A percentile compares a stretch with the other conserved stretches of the same genome.
Evolutionary conservation across 176 grass and related monocot genomes (phyloP).

Genomic region (Oryza longistaminata): DNA sequence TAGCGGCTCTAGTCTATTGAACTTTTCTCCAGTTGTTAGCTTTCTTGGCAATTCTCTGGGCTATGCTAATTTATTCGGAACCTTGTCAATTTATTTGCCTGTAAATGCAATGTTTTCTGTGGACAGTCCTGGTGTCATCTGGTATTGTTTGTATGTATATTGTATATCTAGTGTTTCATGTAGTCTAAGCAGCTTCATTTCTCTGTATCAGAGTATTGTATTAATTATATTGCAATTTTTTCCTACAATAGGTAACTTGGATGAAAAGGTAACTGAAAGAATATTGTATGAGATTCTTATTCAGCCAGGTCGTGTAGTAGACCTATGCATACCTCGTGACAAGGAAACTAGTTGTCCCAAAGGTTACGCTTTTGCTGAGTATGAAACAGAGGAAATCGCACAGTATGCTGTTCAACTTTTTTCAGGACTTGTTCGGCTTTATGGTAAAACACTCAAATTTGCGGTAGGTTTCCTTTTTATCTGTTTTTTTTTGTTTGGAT

Average conservation of each 20-base stretch:
- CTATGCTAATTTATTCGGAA: background rate
- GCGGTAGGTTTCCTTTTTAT: conserved; percentile 58
- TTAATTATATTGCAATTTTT: conserved; percentile 11
- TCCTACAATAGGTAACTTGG: conserved; percentile 77
- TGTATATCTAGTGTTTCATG: background rate
- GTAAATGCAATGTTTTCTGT: background rate
- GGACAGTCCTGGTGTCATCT: background rate
- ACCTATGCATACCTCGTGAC: conserved; percentile 73
- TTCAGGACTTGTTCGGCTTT: conserved; percentile 66
- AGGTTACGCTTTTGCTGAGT: conserved; percentile 93
- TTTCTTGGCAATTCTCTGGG: background rate
- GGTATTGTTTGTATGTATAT: background rate
- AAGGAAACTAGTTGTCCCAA: conserved; percentile 73
- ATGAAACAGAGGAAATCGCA: conserved; percentile 73
- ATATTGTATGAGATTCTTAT: conserved; percentile 92
- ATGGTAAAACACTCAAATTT: conserved; percentile 74
- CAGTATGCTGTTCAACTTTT: conserved; percentile 64
- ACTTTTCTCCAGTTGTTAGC: background rate
- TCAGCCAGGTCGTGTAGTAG: conserved; percentile 74
- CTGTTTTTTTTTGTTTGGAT: background rate
- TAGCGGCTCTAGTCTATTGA: background rate
- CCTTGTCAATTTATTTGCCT: background rate
- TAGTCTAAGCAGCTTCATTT: background rate
- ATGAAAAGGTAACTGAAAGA: conserved; percentile 82
- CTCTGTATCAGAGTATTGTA: conserved; percentile 13